Evolutionary conservation across 169 alveolate species (phyloP).

Genomic region (Plasmodium vinckei): DNA sequence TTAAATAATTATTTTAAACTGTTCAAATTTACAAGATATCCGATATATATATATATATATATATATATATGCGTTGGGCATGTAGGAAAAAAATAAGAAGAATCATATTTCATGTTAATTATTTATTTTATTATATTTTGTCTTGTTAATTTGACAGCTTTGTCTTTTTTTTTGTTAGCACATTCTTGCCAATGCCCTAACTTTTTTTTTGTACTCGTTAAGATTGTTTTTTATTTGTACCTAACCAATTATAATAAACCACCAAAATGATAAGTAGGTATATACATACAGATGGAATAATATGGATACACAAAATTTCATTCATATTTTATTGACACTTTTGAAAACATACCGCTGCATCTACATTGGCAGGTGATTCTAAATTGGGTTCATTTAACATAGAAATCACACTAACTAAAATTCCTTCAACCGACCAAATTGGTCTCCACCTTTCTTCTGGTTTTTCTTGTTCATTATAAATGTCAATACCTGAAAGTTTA

Average conservation of each 20-base stretch:
- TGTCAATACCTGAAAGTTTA: conserved; percentile 84
- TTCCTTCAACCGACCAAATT: conserved; percentile 96
- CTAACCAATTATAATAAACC: background rate
- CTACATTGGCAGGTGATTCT: conserved; percentile 98
- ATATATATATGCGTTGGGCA: background rate
- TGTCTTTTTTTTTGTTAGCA: conserved; percentile 40
- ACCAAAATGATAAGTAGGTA: background rate
- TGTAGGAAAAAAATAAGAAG: too few relatives aligned
- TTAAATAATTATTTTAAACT: too few relatives aligned
- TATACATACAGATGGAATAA: background rate
- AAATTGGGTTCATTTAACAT: conserved; percentile 97
- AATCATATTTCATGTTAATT: too few relatives aligned
- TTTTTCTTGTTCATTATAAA: conserved; percentile 95
- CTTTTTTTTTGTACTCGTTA: conserved; percentile 91
- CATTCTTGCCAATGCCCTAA: conserved; percentile 88
- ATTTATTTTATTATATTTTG: background rate
- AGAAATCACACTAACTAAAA: conserved; percentile 95
- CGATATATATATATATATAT: background rate
- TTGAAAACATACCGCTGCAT: conserved; percentile 90
- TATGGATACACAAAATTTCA: background rate
- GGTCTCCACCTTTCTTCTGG: conserved; percentile 99
- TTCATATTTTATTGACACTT: too few relatives aligned
- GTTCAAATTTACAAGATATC: background rate
- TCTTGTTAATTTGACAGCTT: background rate
- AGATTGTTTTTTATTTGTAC: conserved; percentile 88